These are phyloP conservation scores for Luvunga scandens DNA, from an alignment of 345 rosid genomes.

Conservation along the genomic window DNA sequence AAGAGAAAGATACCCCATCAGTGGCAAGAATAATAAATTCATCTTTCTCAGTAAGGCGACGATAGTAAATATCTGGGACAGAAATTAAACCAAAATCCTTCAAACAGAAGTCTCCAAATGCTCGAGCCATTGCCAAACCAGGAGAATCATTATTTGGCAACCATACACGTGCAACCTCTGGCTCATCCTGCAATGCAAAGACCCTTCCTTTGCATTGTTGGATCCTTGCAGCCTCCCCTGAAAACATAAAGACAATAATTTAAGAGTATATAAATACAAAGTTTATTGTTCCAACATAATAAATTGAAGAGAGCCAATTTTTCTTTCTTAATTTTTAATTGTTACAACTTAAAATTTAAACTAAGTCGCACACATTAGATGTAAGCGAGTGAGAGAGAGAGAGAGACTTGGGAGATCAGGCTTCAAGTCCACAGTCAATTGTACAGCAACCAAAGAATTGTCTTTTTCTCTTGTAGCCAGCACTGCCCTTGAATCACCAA, in stretches of 20 bases:
- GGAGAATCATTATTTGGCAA: slow-evolving; percentile 93
- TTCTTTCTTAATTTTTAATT: background rate
- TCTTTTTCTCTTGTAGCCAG: slow-evolving; percentile 70
- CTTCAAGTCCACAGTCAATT: slow-evolving; percentile 90
- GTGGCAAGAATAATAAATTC: slow-evolving; percentile 85
- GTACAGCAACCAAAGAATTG: slow-evolving; percentile 63
- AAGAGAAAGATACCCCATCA: slow-evolving; percentile 69
- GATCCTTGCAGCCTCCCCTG: slow-evolving; percentile 95
- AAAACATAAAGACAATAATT: slow-evolving; percentile 9
- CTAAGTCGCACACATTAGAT: background rate
- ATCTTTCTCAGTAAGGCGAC: slow-evolving; percentile 59
- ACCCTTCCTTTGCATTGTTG: slow-evolving; percentile 93
- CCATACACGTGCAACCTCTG: slow-evolving; percentile 99
- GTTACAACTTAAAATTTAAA: background rate
- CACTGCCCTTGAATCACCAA: slow-evolving; percentile 96
- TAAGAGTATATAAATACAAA: background rate
- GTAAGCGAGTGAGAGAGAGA: slow-evolving; percentile 16
- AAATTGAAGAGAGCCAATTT: background rate
- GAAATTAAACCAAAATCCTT: slow-evolving; percentile 96
- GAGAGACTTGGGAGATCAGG: slow-evolving; percentile 82
- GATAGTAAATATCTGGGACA: slow-evolving; percentile 75
- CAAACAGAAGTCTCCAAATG: slow-evolving; percentile 98
- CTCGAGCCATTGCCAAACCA: slow-evolving; percentile 99
- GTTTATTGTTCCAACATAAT: slow-evolving; percentile 6
- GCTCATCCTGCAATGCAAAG: slow-evolving; percentile 95